Evolutionary conservation across 768 basidiomycete species (phyloP).

Genomic region (Royoungia palumana): DNA sequence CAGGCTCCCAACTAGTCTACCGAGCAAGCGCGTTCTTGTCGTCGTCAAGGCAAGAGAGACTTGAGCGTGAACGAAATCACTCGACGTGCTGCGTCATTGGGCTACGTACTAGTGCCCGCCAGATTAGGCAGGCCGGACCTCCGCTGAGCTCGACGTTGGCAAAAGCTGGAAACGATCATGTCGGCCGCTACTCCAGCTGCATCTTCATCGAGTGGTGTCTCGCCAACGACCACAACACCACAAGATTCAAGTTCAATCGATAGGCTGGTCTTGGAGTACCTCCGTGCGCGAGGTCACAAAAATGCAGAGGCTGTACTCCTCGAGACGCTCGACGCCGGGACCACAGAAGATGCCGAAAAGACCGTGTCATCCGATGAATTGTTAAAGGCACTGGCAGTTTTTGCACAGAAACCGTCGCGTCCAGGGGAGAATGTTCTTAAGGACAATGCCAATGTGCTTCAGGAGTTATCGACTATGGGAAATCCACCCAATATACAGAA

Average conservation of each 20-base stretch:
- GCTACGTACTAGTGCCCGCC: too few relatives aligned
- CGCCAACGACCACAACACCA: slow-evolving; percentile 26
- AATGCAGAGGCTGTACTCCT: slow-evolving; percentile 41
- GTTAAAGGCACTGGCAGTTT: slow-evolving; percentile 59
- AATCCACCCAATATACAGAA: slow-evolving; percentile 72
- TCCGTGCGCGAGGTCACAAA: slow-evolving; percentile 45
- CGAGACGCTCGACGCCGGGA: slow-evolving; percentile 36
- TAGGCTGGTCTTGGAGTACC: slow-evolving; percentile 46
- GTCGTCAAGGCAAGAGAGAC: too few relatives aligned
- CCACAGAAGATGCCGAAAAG: slow-evolving; percentile 36
- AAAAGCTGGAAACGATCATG: slow-evolving; percentile 16
- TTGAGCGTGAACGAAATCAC: too few relatives aligned
- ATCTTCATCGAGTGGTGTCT: slow-evolving; percentile 33
- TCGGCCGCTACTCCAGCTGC: slow-evolving; percentile 32
- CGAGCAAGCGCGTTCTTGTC: too few relatives aligned
- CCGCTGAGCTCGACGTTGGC: background rate
- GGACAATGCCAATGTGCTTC: slow-evolving; percentile 60
- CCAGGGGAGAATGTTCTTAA: slow-evolving; percentile 71
- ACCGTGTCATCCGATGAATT: slow-evolving; percentile 48
- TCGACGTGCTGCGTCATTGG: too few relatives aligned
- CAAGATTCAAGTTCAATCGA: slow-evolving; percentile 36
- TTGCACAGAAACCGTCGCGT: slow-evolving; percentile 62
- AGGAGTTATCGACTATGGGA: slow-evolving; percentile 65
- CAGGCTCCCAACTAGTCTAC: too few relatives aligned
- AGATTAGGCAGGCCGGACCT: background rate